These are phyloP conservation scores for Camellia granthamiana DNA, from an alignment of 148 eudicot genomes.

Conservation along the genomic window DNA sequence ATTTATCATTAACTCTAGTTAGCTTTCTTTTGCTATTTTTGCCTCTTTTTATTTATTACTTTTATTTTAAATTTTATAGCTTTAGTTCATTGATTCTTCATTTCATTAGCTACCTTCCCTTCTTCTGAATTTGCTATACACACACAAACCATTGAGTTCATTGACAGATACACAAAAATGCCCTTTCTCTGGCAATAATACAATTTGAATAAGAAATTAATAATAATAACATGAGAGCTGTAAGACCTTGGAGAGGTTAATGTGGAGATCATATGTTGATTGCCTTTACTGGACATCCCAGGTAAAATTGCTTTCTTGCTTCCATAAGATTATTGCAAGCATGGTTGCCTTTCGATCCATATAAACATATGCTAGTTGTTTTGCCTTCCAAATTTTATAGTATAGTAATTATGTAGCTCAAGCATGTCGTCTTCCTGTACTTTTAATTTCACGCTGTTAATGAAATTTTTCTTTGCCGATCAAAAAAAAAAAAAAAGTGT, in stretches of 20 bases:
- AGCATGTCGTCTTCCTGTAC: too few relatives aligned
- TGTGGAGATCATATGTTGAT: background rate
- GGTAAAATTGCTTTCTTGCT: too few relatives aligned
- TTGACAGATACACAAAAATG: background rate
- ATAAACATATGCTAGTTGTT: too few relatives aligned
- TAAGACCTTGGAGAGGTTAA: background rate
- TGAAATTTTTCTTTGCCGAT: too few relatives aligned
- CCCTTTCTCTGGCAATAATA: background rate
- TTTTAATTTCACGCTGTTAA: too few relatives aligned
- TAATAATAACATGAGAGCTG: background rate
- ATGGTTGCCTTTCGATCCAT: too few relatives aligned
- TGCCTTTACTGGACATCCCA: background rate
- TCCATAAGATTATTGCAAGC: too few relatives aligned
- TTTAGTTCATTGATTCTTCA: constrained; percentile 3
- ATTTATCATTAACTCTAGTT: constrained; percentile 10
- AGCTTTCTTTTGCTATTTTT: background rate
- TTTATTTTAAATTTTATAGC: background rate
- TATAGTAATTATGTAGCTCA: too few relatives aligned
- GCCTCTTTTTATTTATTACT: background rate
- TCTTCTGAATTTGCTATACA: background rate
- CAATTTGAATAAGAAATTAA: too few relatives aligned
- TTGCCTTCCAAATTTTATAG: too few relatives aligned
- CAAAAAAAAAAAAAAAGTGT: too few relatives aligned
- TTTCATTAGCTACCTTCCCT: background rate
- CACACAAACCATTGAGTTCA: background rate